Conservation (phyloP, 1,284 basidiomycete species). For the Trametes pubescens region DNA sequence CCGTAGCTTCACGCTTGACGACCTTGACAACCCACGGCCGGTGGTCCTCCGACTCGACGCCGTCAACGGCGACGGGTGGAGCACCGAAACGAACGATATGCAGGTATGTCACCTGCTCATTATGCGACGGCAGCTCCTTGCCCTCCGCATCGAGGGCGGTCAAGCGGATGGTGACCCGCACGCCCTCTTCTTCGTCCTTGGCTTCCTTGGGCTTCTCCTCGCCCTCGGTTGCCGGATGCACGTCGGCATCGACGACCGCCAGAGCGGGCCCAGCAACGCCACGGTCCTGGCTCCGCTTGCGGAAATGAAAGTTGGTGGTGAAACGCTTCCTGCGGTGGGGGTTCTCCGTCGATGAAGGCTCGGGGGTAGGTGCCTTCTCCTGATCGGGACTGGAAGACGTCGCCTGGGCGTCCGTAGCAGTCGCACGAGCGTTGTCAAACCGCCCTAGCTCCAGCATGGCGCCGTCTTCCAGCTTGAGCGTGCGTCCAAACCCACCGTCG, state of each 20-base stretch:
- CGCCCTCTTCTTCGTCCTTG: slow-evolving; percentile 62
- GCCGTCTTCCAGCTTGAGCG: slow-evolving; percentile 76
- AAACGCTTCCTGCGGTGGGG: slow-evolving; percentile 59
- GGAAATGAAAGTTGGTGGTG: slow-evolving; percentile 71
- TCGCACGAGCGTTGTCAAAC: slow-evolving; percentile 55
- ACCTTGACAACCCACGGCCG: slow-evolving; percentile 90
- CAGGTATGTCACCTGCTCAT: slow-evolving; percentile 88
- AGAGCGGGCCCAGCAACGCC: slow-evolving; percentile 76
- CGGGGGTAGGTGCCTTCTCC: slow-evolving; percentile 34
- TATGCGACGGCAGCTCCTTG: slow-evolving; percentile 66
- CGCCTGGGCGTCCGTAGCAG: slow-evolving; percentile 13
- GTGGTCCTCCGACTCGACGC: slow-evolving; percentile 48
- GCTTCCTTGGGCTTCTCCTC: slow-evolving; percentile 52
- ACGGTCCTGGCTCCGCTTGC: slow-evolving; percentile 55
- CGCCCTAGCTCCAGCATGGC: slow-evolving; percentile 76
- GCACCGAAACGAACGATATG: slow-evolving; percentile 80
- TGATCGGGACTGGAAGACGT: slow-evolving; percentile 29
- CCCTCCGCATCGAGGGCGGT: slow-evolving; percentile 80
- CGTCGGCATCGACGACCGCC: slow-evolving; percentile 74
- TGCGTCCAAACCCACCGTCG: slow-evolving; percentile 82
- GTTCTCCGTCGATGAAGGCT: slow-evolving; percentile 32
- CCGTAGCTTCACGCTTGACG: slow-evolving; percentile 86
- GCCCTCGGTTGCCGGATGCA: slow-evolving; percentile 39
- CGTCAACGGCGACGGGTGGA: slow-evolving; percentile 39
- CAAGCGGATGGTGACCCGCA: slow-evolving; percentile 78